Conservation (phyloP, 306 rosid genomes). For the Ormosia semicastrata region DNA sequence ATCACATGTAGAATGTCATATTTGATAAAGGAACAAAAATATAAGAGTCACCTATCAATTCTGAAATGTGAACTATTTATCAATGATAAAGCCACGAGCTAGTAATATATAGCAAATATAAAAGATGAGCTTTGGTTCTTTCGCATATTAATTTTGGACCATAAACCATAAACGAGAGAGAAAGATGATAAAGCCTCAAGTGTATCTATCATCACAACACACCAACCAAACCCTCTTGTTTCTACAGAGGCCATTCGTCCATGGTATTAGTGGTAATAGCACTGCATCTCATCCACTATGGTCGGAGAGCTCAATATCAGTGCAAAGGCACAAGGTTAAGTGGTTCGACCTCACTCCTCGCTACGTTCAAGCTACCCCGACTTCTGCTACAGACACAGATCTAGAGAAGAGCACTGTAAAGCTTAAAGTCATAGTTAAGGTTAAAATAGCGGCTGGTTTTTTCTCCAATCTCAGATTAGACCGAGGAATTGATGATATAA, state of each 20-base stretch:
- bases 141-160: background rate
- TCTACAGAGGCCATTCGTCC: background rate
- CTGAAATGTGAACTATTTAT: background rate
- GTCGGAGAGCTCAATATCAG: background rate
- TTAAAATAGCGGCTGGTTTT: constrained; percentile 41
- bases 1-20: no score
- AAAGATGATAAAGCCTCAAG: constrained; percentile 32
- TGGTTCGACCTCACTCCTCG: background rate
- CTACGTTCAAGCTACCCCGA: constrained; percentile 1
- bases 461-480: constrained; percentile 47
- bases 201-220: background rate
- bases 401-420: background rate
- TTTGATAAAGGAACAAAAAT: no score
- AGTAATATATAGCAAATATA: background rate
- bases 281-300: constrained; percentile 14
- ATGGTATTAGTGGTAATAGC: background rate
- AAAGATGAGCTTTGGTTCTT: background rate
- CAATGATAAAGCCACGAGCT: background rate
- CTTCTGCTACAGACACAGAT: background rate
- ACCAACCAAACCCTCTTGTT: constrained; percentile 15
- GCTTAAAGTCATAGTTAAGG: constrained; percentile 34
- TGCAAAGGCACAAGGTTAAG: constrained; percentile 1
- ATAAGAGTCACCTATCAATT: no score
- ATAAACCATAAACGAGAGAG: background rate
- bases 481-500: constrained; percentile 49